Evolutionary conservation across 768 basidiomycete genomes (phyloP).

Genomic region (Hysterangium stoloniferum): DNA sequence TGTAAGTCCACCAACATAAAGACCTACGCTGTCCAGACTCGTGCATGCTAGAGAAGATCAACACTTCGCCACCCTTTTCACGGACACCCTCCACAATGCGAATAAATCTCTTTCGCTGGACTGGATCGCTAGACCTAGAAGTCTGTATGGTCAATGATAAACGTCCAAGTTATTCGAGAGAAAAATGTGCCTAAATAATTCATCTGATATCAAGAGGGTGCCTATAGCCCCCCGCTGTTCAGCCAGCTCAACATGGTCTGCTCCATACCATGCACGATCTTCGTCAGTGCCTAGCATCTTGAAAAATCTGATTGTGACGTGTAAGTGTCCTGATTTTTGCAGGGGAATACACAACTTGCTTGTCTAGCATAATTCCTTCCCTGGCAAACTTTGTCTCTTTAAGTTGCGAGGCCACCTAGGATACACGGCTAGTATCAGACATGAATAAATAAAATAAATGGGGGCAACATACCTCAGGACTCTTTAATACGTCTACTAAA

Average conservation of each 20-base stretch:
- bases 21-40: slow-evolving; percentile 93
- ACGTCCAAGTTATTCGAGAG: background rate
- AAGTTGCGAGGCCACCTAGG: slow-evolving; percentile 61
- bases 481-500: slow-evolving; percentile 87
- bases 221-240: slow-evolving; percentile 92
- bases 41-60: slow-evolving; percentile 99
- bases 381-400: slow-evolving; percentile 96
- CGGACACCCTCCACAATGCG: slow-evolving; percentile 82
- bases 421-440: slow-evolving; percentile 1
- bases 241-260: slow-evolving; percentile 86
- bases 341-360: slow-evolving; percentile 34
- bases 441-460: background rate
- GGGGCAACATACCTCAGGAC: slow-evolving; percentile 66
- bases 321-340: background rate
- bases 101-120: slow-evolving; percentile 76
- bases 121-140: slow-evolving; percentile 70
- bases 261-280: slow-evolving; percentile 97
- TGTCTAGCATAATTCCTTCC: slow-evolving; percentile 88
- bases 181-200: slow-evolving; percentile 70
- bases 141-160: background rate
- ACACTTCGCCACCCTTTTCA: slow-evolving; percentile 82
- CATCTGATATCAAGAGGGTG: slow-evolving; percentile 90
- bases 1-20: background rate
- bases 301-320: slow-evolving; percentile 64
- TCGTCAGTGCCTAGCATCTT: slow-evolving; percentile 96